Conservation (phyloP, 768 basidiomycete species). For the Nidularia sp. region DNA sequence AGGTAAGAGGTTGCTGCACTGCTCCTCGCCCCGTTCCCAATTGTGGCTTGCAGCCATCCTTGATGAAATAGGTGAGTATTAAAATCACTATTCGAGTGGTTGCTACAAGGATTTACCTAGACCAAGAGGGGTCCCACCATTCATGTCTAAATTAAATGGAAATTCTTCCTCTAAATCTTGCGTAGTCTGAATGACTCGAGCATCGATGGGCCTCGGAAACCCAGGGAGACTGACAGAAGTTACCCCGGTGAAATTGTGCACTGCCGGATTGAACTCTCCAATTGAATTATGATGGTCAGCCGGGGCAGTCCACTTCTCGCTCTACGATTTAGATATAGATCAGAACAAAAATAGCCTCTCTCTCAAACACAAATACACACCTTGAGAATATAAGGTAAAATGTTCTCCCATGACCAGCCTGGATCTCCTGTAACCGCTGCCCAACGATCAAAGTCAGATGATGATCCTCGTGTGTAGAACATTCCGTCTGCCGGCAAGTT, state of each 20-base stretch:
- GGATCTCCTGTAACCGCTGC: background rate
- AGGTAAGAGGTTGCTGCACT: slow-evolving; percentile 22
- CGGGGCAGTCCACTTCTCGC: slow-evolving; percentile 23
- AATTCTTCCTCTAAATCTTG: slow-evolving; percentile 21
- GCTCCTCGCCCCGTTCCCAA: slow-evolving; percentile 9
- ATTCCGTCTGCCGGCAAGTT: background rate
- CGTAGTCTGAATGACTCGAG: slow-evolving; percentile 18
- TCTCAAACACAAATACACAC: slow-evolving; percentile 5
- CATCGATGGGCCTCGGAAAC: slow-evolving; percentile 16
- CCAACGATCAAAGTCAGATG: background rate
- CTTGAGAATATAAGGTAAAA: slow-evolving; percentile 18
- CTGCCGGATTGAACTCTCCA: slow-evolving; percentile 22
- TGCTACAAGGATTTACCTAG: slow-evolving; percentile 14
- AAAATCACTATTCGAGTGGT: background rate
- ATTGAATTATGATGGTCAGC: slow-evolving; percentile 23
- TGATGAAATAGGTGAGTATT: background rate
- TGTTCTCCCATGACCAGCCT: slow-evolving; percentile 24
- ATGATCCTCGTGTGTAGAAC: slow-evolving; percentile 12
- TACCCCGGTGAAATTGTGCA: slow-evolving; percentile 21
- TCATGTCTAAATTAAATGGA: slow-evolving; percentile 30
- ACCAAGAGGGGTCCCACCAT: slow-evolving; percentile 27
- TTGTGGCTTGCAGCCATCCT: slow-evolving; percentile 20
- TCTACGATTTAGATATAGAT: slow-evolving; percentile 11
- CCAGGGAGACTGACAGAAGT: slow-evolving; percentile 20
- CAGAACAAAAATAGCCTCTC: no score